A percentile compares a stretch with the other conserved stretches of the same genome.
Conservation (phyloP, 106 monocot genomes). For the Dactylorhiza incarnata region DNA sequence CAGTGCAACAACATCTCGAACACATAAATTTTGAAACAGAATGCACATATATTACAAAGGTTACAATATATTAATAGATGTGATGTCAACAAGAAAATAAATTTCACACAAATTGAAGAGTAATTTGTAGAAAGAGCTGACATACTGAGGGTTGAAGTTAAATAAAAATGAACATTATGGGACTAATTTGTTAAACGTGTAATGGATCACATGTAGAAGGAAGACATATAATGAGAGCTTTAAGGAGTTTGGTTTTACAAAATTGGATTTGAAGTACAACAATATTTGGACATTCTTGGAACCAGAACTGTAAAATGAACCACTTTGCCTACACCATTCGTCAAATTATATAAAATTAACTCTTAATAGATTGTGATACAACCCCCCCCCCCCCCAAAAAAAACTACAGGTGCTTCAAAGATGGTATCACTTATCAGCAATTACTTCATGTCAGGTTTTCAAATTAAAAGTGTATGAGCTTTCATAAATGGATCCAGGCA, state of each 20-base stretch:
- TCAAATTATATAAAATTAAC: background rate
- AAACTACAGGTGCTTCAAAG: background rate
- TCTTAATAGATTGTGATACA: background rate
- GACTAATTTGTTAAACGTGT: background rate
- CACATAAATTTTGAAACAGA: background rate
- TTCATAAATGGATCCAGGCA: background rate
- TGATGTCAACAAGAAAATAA: background rate
- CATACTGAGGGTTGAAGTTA: too few species aligned
- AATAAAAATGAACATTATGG: background rate
- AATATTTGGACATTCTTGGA: background rate
- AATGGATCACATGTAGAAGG: background rate
- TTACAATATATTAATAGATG: background rate
- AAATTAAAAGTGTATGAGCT: background rate
- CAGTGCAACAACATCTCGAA: constrained; percentile 1
- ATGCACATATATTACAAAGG: background rate
- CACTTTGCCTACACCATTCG: background rate
- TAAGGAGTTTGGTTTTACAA: background rate
- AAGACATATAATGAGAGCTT: background rate
- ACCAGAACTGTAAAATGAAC: constrained; percentile 1
- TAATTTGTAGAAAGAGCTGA: background rate
- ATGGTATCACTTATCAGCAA: background rate
- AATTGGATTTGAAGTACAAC: background rate
- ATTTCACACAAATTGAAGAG: background rate
- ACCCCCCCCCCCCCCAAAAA: background rate
- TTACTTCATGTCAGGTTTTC: background rate